phyloP scores from a whole-genome alignment of 2,329 filamentous ascomycete genomes.

The Xylariaceae sp. region DNA sequence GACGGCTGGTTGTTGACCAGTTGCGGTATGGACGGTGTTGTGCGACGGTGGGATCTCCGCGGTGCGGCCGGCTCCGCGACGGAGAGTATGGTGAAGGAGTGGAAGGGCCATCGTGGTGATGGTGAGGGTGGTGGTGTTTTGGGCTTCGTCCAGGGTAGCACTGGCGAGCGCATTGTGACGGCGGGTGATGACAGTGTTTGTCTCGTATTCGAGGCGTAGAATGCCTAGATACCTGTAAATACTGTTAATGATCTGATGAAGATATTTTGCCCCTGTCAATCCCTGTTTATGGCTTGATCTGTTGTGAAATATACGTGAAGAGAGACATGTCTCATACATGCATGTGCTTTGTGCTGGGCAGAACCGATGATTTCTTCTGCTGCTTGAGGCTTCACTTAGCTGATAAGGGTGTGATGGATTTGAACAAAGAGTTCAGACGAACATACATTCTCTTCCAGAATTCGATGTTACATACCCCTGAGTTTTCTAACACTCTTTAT shows the following conservation, averaged over 20 bases:
- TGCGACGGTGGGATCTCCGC: slow-evolving; percentile 80
- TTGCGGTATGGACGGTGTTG: slow-evolving; percentile 86
- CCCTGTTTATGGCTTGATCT: no score
- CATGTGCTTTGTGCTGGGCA: no score
- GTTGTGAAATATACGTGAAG: no score
- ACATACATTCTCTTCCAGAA: no score
- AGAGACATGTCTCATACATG: no score
- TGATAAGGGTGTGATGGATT: no score
- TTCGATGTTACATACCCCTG: neutral
- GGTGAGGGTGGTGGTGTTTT: slow-evolving; percentile 84
- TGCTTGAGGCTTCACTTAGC: no score
- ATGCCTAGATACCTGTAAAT: neutral
- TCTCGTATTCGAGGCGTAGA: slow-evolving; percentile 59
- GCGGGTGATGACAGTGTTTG: slow-evolving; percentile 80
- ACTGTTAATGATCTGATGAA: neutral
- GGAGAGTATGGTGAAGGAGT: slow-evolving; percentile 73
- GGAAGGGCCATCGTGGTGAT: slow-evolving; percentile 81
- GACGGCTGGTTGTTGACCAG: slow-evolving; percentile 70
- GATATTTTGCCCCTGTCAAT: neutral
- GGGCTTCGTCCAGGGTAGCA: slow-evolving; percentile 79
- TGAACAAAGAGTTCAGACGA: no score
- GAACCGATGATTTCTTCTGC: no score
- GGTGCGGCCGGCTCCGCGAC: slow-evolving; percentile 48
- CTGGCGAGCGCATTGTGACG: slow-evolving; percentile 71
- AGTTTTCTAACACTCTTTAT: no score